Evolutionary conservation across 139 green algal species (phyloP), one percentile per base, ranked within the genome.

Genomic region (Auxenochlorella pyrenoidosa): DNA sequence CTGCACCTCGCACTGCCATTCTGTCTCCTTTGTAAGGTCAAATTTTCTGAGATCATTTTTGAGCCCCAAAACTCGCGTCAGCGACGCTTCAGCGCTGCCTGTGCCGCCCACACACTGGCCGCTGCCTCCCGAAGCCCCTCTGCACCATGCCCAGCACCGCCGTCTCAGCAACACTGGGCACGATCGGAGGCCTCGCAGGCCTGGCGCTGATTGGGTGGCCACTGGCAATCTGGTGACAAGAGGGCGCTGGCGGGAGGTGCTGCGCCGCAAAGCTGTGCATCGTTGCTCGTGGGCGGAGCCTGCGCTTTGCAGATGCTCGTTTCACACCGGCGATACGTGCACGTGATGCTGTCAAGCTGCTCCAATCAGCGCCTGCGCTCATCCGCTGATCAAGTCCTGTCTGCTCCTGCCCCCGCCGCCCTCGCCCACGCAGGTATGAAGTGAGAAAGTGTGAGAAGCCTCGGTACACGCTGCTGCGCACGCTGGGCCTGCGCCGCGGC

Each of bases 401-500:
- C 16, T 8, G 47, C 10, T n/a, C 34, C 5, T 47, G 10, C 36
- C 3, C 43, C 26, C 18, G 10, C 38, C 36, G 0, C 15, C 38
- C 1, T 2, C 18, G 16, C 54, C 18, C 36, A 36, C 38, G 40
- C 72, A 79, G 72, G 72, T 76, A 58, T 32, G 78, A 83, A 34
- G 78, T 84, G 16, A n/a, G 59, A 38, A 92, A 92, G 59, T 92
- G 89, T 63, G 93, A 95, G 83, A 95, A 93, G 86, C 93, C 93
- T 4, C 90, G 91, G 65, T 94, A 93, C 77, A 83, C 51, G 5
- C 80, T 95, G 21, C 59, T 91, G 30, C 72, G 83, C 19, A 82
- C 87, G 18, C 89, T 95, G 75, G 87, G 73, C 10, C 60, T 66
- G 32, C 87, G 59, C 32, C 77, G 68, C 34, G 59, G 34, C 21